Base-by-base conservation (phyloP, 1,284 basidiomycete species). In the Thelephora terrestris region DNA sequence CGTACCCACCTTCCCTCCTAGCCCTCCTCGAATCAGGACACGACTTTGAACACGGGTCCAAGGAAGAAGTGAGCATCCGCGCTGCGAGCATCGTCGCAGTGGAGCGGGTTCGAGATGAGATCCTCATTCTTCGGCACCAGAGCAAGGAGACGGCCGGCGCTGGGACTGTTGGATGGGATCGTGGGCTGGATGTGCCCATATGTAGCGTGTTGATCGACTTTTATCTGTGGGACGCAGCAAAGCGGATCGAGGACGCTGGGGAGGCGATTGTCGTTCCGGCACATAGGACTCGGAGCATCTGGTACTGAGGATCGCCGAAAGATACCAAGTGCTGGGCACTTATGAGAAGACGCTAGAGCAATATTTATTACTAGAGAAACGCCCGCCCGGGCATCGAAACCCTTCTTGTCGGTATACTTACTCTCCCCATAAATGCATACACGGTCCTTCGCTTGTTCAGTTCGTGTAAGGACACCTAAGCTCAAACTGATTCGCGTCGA, bases 201-300 rank as follows among this genome's bases (percentile, higher is more conserved):
- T 85, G 77, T 58, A 87, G 85, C 55, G 88, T 91, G 32, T 56
- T 91, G 57, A 84, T 91, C 47, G 88, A 91, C 58, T 91, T 91
- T 61, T 88, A 84, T 64, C 63, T 91, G 24, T 91, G 88, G 88
- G 88, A 91, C 62, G 60, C 88, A 47, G 88, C 85, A 32, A 90
- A 91, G 65, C 73, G 73, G 51, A 67, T 89, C 6, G 85, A 89
- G 62, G 64, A 54, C 32, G 79, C 78, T 10, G 67, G 75, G 45
- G 76, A 81, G 45, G 65, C 60, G 54, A 67, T 84, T 5, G 70
- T 83, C 50, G 64, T 83, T 12, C 85, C 86, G 25, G 75, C 78
- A 23, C 87, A 91, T 61, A 74, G 84, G 47, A 91, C 84, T 18
- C 71, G 88, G 62, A 85, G 85, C 57, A 83, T 86, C 40, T 91